These are phyloP conservation scores for Pseudocohnilembus persalinus DNA, from an alignment of 169 alveolate species.

Conservation along the genomic window DNA sequence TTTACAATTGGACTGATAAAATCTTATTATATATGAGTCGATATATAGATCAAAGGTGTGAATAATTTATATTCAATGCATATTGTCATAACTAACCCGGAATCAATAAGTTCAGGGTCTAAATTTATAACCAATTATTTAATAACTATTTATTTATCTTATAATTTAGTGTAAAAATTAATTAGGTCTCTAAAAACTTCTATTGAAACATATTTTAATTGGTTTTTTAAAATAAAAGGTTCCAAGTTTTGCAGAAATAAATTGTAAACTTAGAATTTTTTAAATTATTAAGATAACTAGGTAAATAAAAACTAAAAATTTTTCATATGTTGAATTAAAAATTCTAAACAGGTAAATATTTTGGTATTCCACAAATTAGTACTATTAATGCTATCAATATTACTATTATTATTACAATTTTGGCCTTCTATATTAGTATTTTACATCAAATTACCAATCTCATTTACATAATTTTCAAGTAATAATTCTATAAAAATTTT, in stretches of 20 bases:
- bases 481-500: constrained; percentile 15
- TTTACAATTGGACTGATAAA: constrained; percentile 29
- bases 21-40: constrained; percentile 27
- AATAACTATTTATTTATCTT: constrained; percentile 2
- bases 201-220: constrained; percentile 24
- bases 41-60: constrained; percentile 29
- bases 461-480: neutral
- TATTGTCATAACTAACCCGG: constrained; percentile 1
- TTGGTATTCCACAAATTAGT: neutral
- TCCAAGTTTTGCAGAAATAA: constrained; percentile 17
- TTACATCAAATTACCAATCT: constrained; percentile 8
- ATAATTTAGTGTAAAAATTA: constrained; percentile 1
- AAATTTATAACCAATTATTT: constrained; percentile 32
- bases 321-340: constrained; percentile 11
- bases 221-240: constrained; percentile 27
- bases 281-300: neutral
- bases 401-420: too few species aligned
- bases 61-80: constrained; percentile 31
- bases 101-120: constrained; percentile 23
- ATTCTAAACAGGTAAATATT: constrained; percentile 13
- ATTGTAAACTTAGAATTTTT: constrained; percentile 3
- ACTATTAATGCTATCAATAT: too few species aligned
- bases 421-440: neutral
- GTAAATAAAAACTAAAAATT: constrained; percentile 10
- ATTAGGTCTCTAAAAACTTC: constrained; percentile 15